Percentiles rank a stretch among this genome's conserved stretches.
These are phyloP conservation scores for Rhodomyrtus tomentosa DNA, from an alignment of 345 rosid species.

Conservation along the genomic window DNA sequence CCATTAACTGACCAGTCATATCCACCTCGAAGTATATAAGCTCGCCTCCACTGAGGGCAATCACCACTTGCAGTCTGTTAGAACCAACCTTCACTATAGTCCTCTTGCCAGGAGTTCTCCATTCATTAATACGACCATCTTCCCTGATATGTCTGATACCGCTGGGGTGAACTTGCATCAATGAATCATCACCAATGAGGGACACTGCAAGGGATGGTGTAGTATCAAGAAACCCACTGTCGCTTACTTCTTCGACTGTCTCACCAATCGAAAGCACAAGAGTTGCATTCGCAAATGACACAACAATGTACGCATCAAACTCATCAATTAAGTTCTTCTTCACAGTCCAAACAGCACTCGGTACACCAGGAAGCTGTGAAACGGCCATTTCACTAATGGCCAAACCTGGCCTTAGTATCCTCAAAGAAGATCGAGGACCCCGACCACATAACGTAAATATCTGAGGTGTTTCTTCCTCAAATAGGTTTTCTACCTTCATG, in stretches of 20 bases:
- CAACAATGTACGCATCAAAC: slow-evolving; percentile 96
- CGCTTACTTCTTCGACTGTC: slow-evolving; percentile 95
- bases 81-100: slow-evolving; percentile 95
- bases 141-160: slow-evolving; percentile 96
- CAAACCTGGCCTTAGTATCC: slow-evolving; percentile 90
- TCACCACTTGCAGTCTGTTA: slow-evolving; percentile 88
- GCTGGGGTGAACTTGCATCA: slow-evolving; percentile 98
- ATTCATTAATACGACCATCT: slow-evolving; percentile 94
- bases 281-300: slow-evolving; percentile 92
- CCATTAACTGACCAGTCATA: slow-evolving; percentile 93
- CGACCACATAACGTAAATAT: slow-evolving; percentile 86
- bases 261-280: slow-evolving; percentile 98
- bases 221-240: slow-evolving; percentile 96
- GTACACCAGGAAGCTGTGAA: slow-evolving; percentile 98
- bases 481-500: slow-evolving; percentile 78
- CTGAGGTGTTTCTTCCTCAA: slow-evolving; percentile 99
- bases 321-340: slow-evolving; percentile 81
- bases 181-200: slow-evolving; percentile 88
- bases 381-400: slow-evolving; percentile 98
- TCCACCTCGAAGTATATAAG: slow-evolving; percentile 96
- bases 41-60: slow-evolving; percentile 98
- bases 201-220: slow-evolving; percentile 93
- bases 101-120: slow-evolving; percentile 99
- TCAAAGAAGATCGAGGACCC: slow-evolving; percentile 90
- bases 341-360: slow-evolving; percentile 99